A percentile compares a stretch with the other conserved stretches of the same genome.
phyloP scores from a whole-genome alignment of 306 rosid genomes.

The Vicia sativa region DNA sequence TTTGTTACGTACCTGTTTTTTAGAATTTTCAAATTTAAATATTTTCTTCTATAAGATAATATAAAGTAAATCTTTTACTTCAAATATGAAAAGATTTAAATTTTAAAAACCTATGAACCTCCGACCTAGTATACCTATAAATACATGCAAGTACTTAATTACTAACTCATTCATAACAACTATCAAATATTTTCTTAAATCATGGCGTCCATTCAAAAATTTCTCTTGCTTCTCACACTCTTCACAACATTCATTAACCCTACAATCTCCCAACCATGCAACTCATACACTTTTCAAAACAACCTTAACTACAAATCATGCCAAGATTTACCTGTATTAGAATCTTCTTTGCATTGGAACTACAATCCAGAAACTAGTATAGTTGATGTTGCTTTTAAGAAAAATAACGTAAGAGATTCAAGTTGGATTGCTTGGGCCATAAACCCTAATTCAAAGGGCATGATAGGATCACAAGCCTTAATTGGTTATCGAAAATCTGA shows the following conservation, averaged over 20 bases:
- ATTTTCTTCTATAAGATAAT: no score
- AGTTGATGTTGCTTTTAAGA: slow-evolving; percentile 40
- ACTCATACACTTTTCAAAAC: slow-evolving; percentile 1
- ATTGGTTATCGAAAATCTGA: slow-evolving; percentile 15
- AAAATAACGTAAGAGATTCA: not conserved
- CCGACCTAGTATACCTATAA: no score
- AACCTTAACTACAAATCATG: slow-evolving; percentile 31
- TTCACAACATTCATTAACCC: not conserved
- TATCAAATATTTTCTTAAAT: no score
- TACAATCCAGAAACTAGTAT: slow-evolving; percentile 22
- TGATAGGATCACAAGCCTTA: slow-evolving; percentile 48
- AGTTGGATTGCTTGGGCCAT: slow-evolving; percentile 11
- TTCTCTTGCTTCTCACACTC: not conserved
- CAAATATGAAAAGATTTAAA: no score
- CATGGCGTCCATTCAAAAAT: not conserved
- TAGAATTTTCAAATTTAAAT: no score
- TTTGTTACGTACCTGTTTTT: no score
- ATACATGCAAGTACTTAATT: no score
- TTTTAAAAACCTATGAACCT: no score
- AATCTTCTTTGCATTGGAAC: slow-evolving; percentile 41
- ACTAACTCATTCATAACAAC: no score
- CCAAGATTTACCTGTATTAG: slow-evolving; percentile 29
- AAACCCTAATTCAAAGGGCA: slow-evolving; percentile 48
- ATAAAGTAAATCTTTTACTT: no score
- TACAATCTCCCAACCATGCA: not conserved